phyloP scores from a whole-genome alignment of 2,329 filamentous ascomycete species.

The Pseudogymnoascus sp. region DNA sequence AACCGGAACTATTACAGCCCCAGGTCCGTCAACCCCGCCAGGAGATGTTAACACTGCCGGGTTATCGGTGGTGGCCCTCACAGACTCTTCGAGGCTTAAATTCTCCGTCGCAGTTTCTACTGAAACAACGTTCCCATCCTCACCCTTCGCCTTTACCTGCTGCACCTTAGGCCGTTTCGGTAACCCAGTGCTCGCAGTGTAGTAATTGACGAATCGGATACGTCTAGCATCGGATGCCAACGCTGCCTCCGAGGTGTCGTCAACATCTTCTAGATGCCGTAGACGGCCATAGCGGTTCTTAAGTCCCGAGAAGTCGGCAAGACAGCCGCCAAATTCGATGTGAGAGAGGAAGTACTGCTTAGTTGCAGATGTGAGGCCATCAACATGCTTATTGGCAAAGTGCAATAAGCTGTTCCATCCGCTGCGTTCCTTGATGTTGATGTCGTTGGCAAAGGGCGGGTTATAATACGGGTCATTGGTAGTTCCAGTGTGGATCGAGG shows the following conservation, averaged over 20 bases:
- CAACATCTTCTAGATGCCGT: slow-evolving; percentile 61
- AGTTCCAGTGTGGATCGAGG: slow-evolving; percentile 18
- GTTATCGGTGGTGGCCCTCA: not conserved
- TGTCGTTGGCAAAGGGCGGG: slow-evolving; percentile 66
- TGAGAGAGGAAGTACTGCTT: slow-evolving; percentile 70
- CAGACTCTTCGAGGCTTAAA: slow-evolving; percentile 15
- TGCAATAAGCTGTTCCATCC: slow-evolving; percentile 61
- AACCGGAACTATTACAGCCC: not conserved
- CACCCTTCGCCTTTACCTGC: slow-evolving; percentile 13
- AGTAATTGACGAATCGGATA: slow-evolving; percentile 82
- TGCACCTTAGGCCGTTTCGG: slow-evolving; percentile 42
- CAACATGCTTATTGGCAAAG: slow-evolving; percentile 74
- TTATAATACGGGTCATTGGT: slow-evolving; percentile 60
- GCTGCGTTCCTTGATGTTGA: slow-evolving; percentile 57
- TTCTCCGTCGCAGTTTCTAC: slow-evolving; percentile 19
- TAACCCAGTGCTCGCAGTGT: slow-evolving; percentile 72
- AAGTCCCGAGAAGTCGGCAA: slow-evolving; percentile 67
- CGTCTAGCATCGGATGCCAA: slow-evolving; percentile 37
- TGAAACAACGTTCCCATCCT: slow-evolving; percentile 14
- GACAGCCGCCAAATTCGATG: slow-evolving; percentile 71
- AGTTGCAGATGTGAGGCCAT: slow-evolving; percentile 61
- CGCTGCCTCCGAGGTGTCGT: slow-evolving; percentile 38
- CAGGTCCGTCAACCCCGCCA: not conserved
- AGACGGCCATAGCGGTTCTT: slow-evolving; percentile 61
- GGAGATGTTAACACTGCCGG: not conserved